Evolutionary conservation across 2,329 filamentous ascomycete genomes (phyloP).

Genomic region (Cladophialophora exuberans): DNA sequence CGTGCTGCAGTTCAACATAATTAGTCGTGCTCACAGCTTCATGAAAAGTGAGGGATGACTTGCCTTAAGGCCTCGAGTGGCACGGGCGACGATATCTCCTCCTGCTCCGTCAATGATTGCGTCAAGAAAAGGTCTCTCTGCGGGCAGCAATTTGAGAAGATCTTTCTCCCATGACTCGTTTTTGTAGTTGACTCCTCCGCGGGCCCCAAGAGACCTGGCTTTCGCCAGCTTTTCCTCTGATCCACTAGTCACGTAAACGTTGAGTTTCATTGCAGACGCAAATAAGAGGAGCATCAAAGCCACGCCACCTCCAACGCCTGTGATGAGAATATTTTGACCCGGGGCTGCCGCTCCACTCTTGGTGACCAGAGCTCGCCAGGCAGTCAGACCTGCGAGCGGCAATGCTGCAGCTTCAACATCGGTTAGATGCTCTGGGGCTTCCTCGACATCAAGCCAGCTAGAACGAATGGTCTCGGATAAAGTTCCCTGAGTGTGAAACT

Average conservation of each 20-base stretch:
- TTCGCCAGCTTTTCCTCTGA: slow-evolving; percentile 73
- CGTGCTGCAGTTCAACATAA: slow-evolving; percentile 38
- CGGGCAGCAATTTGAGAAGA: slow-evolving; percentile 61
- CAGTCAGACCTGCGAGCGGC: slow-evolving; percentile 83
- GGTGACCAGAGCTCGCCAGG: slow-evolving; percentile 79
- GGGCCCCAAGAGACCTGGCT: slow-evolving; percentile 72
- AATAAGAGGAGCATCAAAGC: slow-evolving; percentile 82
- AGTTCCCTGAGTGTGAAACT: slow-evolving; percentile 66
- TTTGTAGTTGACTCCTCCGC: slow-evolving; percentile 81
- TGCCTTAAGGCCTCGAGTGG: slow-evolving; percentile 68
- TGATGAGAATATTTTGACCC: slow-evolving; percentile 79
- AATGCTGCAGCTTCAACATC: slow-evolving; percentile 79
- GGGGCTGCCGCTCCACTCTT: slow-evolving; percentile 57
- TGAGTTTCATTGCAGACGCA: slow-evolving; percentile 71
- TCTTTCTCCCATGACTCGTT: slow-evolving; percentile 75
- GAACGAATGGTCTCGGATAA: slow-evolving; percentile 75
- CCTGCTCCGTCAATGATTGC: slow-evolving; percentile 88
- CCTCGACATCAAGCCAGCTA: slow-evolving; percentile 72
- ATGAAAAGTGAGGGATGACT: slow-evolving; percentile 24
- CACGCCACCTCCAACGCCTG: slow-evolving; percentile 91
- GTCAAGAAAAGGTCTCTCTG: slow-evolving; percentile 64
- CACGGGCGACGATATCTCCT: slow-evolving; percentile 74
- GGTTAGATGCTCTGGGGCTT: slow-evolving; percentile 71
- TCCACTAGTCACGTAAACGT: slow-evolving; percentile 79
- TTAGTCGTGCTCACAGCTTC: neutral